These are phyloP conservation scores for Ustilago esculenta DNA, from an alignment of 1,284 basidiomycete genomes.

Conservation along the genomic window DNA sequence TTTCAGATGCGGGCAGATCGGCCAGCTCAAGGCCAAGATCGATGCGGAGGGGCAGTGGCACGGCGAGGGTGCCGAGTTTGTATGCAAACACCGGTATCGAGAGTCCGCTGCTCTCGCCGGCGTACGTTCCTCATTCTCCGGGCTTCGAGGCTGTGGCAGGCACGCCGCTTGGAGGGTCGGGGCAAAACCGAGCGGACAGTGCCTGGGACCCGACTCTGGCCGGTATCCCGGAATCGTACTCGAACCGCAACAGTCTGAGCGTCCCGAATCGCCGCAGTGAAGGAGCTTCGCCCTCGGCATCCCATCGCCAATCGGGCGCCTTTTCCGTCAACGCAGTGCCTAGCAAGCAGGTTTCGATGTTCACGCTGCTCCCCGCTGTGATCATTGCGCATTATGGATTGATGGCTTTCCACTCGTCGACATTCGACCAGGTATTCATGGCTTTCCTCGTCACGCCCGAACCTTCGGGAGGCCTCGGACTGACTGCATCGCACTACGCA, in stretches of 20 bases:
- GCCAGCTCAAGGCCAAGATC: conserved; percentile 23
- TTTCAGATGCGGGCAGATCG: conserved; percentile 34
- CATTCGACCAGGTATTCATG: conserved; percentile 67
- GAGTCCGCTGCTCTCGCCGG: conserved; percentile 30
- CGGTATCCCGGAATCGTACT: conserved; percentile 54
- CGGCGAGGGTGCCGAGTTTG: conserved; percentile 47
- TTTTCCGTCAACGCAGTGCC: conserved; percentile 1
- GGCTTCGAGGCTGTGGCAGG: conserved; percentile 1
- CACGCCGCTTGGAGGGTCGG: background rate
- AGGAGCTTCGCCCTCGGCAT: conserved; percentile 10
- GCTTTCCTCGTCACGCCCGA: conserved; percentile 66
- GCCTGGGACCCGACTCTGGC: conserved; percentile 58
- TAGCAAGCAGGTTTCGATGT: conserved; percentile 29
- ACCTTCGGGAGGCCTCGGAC: conserved; percentile 61
- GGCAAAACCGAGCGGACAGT: conserved; percentile 15
- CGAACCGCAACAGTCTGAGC: conserved; percentile 27
- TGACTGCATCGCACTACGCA: conserved; percentile 66
- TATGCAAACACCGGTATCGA: conserved; percentile 60
- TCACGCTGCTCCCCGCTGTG: conserved; percentile 55
- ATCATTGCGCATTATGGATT: conserved; percentile 65
- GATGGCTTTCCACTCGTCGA: conserved; percentile 64
- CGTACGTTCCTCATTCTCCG: conserved; percentile 17
- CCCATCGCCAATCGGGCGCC: conserved; percentile 15
- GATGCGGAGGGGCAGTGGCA: conserved; percentile 38
- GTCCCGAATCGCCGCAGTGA: conserved; percentile 5